These are phyloP conservation scores for Senna tora DNA, from an alignment of 306 rosid genomes.

Conservation along the genomic window DNA sequence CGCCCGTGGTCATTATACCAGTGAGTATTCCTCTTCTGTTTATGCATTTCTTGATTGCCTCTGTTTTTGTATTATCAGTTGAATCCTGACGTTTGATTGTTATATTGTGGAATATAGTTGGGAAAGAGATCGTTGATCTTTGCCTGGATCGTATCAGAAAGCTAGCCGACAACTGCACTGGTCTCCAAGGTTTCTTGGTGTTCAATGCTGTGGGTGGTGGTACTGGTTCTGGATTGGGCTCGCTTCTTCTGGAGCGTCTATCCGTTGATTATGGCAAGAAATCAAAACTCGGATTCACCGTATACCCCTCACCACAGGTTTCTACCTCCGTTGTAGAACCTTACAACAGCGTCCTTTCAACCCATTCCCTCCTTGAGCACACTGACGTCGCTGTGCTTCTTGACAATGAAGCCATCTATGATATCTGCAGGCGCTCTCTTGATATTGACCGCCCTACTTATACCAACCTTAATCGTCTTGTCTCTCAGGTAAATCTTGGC, in stretches of 20 bases:
- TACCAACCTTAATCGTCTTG: constrained; percentile 84
- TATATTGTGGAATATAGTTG: constrained; percentile 49
- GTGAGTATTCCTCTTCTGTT: constrained; percentile 17
- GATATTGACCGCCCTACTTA: constrained; percentile 91
- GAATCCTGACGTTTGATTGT: neutral
- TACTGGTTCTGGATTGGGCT: constrained; percentile 87
- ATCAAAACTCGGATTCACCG: constrained; percentile 81
- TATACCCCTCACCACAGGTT: constrained; percentile 89
- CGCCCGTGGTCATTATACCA: constrained; percentile 89
- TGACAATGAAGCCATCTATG: constrained; percentile 87
- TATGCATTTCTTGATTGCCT: neutral
- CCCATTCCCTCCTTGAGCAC: constrained; percentile 90
- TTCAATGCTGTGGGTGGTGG: constrained; percentile 93
- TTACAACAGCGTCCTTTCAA: constrained; percentile 86
- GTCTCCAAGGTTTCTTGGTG: constrained; percentile 88
- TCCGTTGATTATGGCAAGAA: constrained; percentile 87
- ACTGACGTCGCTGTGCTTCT: constrained; percentile 82
- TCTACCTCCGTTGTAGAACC: constrained; percentile 92
- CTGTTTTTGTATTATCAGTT: neutral
- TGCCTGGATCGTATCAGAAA: constrained; percentile 83
- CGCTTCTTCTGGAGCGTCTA: constrained; percentile 79
- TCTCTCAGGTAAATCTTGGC: constrained; percentile 59
- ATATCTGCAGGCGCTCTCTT: constrained; percentile 77
- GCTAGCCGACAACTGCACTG: constrained; percentile 87
- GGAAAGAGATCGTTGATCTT: constrained; percentile 92